Conservation (phyloP, 305 asterid genomes). For the Fraxinus paxiana region DNA sequence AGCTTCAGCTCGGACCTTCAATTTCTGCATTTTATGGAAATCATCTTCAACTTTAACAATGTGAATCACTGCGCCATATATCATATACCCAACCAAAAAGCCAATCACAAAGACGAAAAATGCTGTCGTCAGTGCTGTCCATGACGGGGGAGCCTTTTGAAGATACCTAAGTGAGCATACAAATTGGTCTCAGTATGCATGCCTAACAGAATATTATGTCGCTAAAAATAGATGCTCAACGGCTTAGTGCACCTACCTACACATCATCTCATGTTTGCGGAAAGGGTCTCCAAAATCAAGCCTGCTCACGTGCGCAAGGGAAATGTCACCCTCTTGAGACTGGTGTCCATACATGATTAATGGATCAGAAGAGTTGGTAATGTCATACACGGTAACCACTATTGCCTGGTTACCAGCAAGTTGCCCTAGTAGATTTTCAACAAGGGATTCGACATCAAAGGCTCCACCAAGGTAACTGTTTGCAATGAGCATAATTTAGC, state of each 20-base stretch:
- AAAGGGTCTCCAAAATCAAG: slow-evolving; percentile 91
- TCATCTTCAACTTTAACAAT: slow-evolving; percentile 78
- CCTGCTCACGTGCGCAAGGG: slow-evolving; percentile 61
- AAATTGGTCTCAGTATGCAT: slow-evolving; percentile 11
- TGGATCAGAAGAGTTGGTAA: slow-evolving; percentile 75
- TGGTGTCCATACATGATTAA: slow-evolving; percentile 69
- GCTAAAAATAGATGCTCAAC: not conserved
- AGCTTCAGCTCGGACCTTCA: slow-evolving; percentile 81
- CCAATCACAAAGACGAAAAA: slow-evolving; percentile 51
- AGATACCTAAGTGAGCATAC: slow-evolving; percentile 54
- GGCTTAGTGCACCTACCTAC: slow-evolving; percentile 52
- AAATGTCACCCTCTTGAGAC: slow-evolving; percentile 51
- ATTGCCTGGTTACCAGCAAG: slow-evolving; percentile 80
- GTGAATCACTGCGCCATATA: slow-evolving; percentile 60
- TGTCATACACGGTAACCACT: slow-evolving; percentile 75
- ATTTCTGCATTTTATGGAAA: slow-evolving; percentile 63
- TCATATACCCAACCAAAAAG: slow-evolving; percentile 57
- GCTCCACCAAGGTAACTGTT: slow-evolving; percentile 91
- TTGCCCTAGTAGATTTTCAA: slow-evolving; percentile 83
- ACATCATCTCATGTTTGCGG: slow-evolving; percentile 86
- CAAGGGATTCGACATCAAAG: slow-evolving; percentile 86
- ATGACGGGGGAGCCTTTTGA: slow-evolving; percentile 62
- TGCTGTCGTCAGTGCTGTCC: slow-evolving; percentile 57
- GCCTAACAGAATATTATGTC: not conserved
- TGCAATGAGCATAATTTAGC: not conserved